Base-by-base conservation (phyloP, 2,329 filamentous ascomycete species). In the Claviceps pazoutovae region DNA sequence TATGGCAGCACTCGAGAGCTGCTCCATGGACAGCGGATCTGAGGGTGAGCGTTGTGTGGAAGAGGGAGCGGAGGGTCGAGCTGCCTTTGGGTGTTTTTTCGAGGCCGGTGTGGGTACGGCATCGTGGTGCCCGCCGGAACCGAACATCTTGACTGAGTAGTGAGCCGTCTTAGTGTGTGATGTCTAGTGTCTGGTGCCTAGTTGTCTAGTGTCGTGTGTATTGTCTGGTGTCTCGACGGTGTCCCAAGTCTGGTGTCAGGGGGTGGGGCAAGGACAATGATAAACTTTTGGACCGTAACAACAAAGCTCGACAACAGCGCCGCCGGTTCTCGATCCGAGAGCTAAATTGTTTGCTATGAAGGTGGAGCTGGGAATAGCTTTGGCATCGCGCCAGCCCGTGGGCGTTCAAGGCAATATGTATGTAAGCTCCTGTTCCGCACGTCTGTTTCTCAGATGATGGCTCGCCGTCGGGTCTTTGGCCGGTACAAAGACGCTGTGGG, bases 41-140 rank as follows among this genome's bases (percentile, higher is more conserved):
- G 53, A 48, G 36, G 55, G 51, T 41, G 53, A 50, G 51, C 49
- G 49, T 51, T 44, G 38, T 49, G 45, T 44, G 39, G 53, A 44
- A 47, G 45, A 50, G 39, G 54, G 46, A 50, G 43, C 16, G 26
- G 44, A 51, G n/a, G 50, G 49, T 46, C 44, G 51, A 41, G 54
- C 49, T 45, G 39, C 51, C 23, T 51, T 50, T 48, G 54, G 41
- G 21, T 48, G 36, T 50, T 46, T 55, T 46, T 48, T 53, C 45
- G 47, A 21, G 14, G 43, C 30, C 43, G 26, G 46, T 38, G 54
- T 56, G 54, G 54, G 45, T 50, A 53, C 52, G 1, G 56, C 56
- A 55, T 60, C 49, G 50, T 60, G 53, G 42, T 60, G 57, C 53
- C 60, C 60, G 46, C 60, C 54, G 53, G 46, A 48, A 47, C 52